A percentile compares a stretch with the other conserved stretches of the same genome.
These are phyloP conservation scores for Chrysoporthe austroafricana DNA, from an alignment of 2,329 filamentous ascomycete genomes.

Conservation along the genomic window DNA sequence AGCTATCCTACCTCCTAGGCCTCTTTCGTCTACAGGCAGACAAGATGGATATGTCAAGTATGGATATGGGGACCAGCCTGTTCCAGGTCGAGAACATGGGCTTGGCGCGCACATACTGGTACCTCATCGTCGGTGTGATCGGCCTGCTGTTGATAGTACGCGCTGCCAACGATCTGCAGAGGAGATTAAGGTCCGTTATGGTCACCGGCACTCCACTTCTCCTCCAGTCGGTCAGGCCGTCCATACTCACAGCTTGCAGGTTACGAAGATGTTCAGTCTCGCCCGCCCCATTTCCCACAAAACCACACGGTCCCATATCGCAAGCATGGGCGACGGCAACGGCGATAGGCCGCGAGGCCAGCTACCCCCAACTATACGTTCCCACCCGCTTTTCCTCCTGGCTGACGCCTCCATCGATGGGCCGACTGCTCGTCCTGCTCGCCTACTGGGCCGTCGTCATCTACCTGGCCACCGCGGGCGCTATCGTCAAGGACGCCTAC, in stretches of 20 bases:
- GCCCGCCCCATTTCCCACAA: conserved; percentile 55
- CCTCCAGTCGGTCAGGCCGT: conserved; percentile 15
- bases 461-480: conserved; percentile 58
- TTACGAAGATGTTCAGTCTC: conserved; percentile 49
- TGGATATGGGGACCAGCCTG: conserved; percentile 43
- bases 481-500: conserved; percentile 55
- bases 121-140: conserved; percentile 56
- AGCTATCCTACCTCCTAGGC: not conserved
- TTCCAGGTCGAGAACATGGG: conserved; percentile 52
- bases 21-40: not conserved
- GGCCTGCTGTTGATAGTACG: conserved; percentile 47
- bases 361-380: conserved; percentile 59
- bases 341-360: conserved; percentile 58
- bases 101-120: conserved; percentile 63
- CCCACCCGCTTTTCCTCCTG: conserved; percentile 52
- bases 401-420: conserved; percentile 62
- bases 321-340: conserved; percentile 63
- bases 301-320: conserved; percentile 49
- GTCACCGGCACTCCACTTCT: not conserved
- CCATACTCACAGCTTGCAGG: conserved; percentile 38
- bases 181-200: conserved; percentile 45
- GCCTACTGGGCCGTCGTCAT: conserved; percentile 63
- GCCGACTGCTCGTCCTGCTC: conserved; percentile 57
- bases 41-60: conserved; percentile 39
- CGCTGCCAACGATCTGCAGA: conserved; percentile 48